Evolutionary conservation across 768 basidiomycete species (phyloP), one percentile per base, ranked within the genome.

Genomic region (Botryobasidium botryosum): DNA sequence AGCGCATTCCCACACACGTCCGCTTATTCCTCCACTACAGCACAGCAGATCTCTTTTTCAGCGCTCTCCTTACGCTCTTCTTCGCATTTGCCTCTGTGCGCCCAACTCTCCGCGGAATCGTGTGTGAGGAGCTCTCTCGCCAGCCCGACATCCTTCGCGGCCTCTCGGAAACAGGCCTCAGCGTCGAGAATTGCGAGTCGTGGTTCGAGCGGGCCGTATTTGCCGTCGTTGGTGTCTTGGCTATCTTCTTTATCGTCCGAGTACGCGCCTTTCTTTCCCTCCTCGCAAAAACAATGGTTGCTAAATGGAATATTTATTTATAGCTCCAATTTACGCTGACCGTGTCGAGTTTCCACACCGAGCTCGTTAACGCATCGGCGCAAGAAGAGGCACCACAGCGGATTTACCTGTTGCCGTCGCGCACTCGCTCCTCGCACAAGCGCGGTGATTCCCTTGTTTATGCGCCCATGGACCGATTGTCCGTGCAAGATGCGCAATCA

Each of bases 11-110:
- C 3, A 62, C 72, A 1, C 72, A 75, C 50, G 72, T 86, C 41
- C 78, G 79, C 44, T 75, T 86, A 52, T 86, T 83, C 62, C 75
- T 82, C 50, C 81, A 82, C 63, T 84, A 77, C 51, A 74, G 80
- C 45, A 74, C 82, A 50, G 82, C 77, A 42, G 81, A 85, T 61
- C 75, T 85, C 55, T 68, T 70, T 3, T 79, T 81, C 60, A 72
- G 73, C 58, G 66, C 74, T 5, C 63, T 80, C 44, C 68, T 71
- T 33, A 70, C 77, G 8, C 55, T 68, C 13, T 44, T 75, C 27
- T 68, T 69, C 41, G 70, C 71, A 5, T 79, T 77, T 55, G 68
- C 67, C 6, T 68, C 75, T n/a, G n/a, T n/a, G n/a, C n/a, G n/a
- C n/a, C n/a, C n/a, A n/a, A n/a, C n/a, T n/a, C n/a, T n/a, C n/a